These are phyloP conservation scores for Claviceps cyperi DNA, from an alignment of 2,329 filamentous ascomycete genomes.

Conservation along the genomic window DNA sequence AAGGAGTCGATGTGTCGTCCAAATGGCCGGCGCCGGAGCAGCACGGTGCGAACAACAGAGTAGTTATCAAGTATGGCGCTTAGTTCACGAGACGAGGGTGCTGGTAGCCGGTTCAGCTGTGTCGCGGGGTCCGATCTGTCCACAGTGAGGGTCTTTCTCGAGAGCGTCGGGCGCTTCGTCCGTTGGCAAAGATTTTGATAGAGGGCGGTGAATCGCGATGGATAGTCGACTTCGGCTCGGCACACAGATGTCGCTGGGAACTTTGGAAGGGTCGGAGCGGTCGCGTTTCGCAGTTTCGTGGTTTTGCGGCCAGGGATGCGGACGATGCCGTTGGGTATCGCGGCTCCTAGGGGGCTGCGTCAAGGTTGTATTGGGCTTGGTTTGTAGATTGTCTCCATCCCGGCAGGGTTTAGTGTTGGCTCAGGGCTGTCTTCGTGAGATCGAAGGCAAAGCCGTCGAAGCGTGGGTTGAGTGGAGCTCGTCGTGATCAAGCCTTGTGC, in stretches of 20 bases:
- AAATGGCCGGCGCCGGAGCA: not conserved
- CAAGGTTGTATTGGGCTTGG: not conserved
- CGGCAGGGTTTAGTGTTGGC: conserved; percentile 7
- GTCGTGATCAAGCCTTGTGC: not conserved
- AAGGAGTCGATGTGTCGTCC: not conserved
- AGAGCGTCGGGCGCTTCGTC: not conserved
- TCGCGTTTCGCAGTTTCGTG: conserved; percentile 1
- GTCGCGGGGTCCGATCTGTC: not conserved
- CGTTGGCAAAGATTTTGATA: no score
- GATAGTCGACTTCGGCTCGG: not conserved
- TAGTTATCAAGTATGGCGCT: not conserved
- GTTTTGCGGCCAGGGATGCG: not conserved
- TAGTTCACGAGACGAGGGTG: not conserved
- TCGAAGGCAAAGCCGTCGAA: not conserved
- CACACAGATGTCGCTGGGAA: not conserved
- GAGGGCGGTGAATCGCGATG: no score
- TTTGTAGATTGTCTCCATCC: conserved; percentile 1
- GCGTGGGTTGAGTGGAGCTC: not conserved
- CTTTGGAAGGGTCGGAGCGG: not conserved
- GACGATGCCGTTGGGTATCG: conserved; percentile 4
- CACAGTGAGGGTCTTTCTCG: not conserved
- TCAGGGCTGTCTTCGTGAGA: not conserved
- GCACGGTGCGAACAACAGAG: not conserved
- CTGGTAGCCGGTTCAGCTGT: not conserved
- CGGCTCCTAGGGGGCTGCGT: conserved; percentile 3